Evolutionary conservation across 2,329 filamentous ascomycete species (phyloP).

Genomic region (Alternaria ventricosa): DNA sequence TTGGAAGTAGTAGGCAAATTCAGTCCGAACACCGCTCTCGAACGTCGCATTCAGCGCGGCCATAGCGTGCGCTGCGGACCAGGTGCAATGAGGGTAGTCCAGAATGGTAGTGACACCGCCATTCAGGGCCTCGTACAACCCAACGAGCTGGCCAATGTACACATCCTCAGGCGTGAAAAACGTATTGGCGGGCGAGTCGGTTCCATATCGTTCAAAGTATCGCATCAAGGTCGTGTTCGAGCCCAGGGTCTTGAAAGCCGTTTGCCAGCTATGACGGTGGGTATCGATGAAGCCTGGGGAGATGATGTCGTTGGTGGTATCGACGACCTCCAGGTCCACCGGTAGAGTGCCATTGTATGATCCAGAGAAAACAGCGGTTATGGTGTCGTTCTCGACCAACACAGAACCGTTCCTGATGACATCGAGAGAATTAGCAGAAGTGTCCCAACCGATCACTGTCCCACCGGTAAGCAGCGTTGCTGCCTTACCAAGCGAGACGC

Average conservation of each 20-base stretch:
- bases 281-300: conserved; percentile 65
- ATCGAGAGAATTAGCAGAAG: conserved; percentile 41
- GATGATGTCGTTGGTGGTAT: conserved; percentile 59
- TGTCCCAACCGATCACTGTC: conserved; percentile 54
- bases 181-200: conserved; percentile 1
- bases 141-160: conserved; percentile 38
- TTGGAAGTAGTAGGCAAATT: conserved; percentile 6
- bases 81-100: conserved; percentile 41
- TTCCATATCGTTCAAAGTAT: conserved; percentile 22
- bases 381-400: conserved; percentile 50
- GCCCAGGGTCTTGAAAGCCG: conserved; percentile 60
- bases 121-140: conserved; percentile 58
- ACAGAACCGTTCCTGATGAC: conserved; percentile 53
- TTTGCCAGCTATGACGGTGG: conserved; percentile 60
- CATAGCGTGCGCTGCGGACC: conserved; percentile 51
- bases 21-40: conserved; percentile 49
- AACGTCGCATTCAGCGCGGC: conserved; percentile 57
- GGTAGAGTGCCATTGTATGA: conserved; percentile 25
- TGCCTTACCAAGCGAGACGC: neutral
- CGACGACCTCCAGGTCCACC: conserved; percentile 46
- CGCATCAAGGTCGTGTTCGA: conserved; percentile 55
- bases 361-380: conserved; percentile 26
- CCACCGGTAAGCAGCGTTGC: conserved; percentile 28
- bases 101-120: conserved; percentile 61
- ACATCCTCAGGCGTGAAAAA: conserved; percentile 27